phyloP scores from a whole-genome alignment of 495 filamentous ascomycete species.

The Astrothelium macrocarpum region DNA sequence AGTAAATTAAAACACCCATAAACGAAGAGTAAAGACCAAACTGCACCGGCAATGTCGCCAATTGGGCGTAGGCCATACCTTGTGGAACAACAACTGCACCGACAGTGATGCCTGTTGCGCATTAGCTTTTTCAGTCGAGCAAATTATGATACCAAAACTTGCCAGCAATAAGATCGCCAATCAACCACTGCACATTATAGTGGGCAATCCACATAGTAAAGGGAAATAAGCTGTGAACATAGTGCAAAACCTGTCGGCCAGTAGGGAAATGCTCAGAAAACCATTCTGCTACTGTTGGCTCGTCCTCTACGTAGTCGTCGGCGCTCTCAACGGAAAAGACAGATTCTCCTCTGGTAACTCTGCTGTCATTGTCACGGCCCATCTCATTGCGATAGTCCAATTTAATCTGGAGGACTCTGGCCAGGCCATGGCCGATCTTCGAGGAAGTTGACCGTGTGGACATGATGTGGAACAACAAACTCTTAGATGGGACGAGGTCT shows the following conservation, averaged over 20 bases:
- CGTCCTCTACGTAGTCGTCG: conserved; percentile 75
- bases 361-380: conserved; percentile 36
- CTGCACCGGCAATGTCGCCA: conserved; percentile 67
- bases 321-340: conserved; percentile 64
- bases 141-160: conserved; percentile 22
- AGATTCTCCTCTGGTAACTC: conserved; percentile 63
- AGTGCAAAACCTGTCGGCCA: conserved; percentile 42
- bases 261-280: conserved; percentile 52
- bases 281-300: conserved; percentile 68
- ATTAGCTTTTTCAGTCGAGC: conserved; percentile 2
- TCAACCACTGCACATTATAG: conserved; percentile 84
- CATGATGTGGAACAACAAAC: conserved; percentile 2
- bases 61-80: conserved; percentile 89
- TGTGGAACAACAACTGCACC: conserved; percentile 94
- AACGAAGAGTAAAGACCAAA: conserved; percentile 96
- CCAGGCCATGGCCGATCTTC: conserved; percentile 61
- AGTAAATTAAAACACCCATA: conserved; percentile 92
- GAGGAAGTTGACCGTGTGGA: conserved; percentile 26
- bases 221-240: conserved; percentile 66
- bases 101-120: conserved; percentile 67
- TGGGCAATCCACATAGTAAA: conserved; percentile 77
- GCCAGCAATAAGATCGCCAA: conserved; percentile 87
- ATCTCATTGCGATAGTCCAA: conserved; percentile 44
- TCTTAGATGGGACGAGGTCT: background rate
- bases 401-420: conserved; percentile 79